A percentile compares a stretch with the other conserved stretches of the same genome.
Conservation (phyloP, 768 basidiomycete species). For the Auricularia auricula-judae region DNA sequence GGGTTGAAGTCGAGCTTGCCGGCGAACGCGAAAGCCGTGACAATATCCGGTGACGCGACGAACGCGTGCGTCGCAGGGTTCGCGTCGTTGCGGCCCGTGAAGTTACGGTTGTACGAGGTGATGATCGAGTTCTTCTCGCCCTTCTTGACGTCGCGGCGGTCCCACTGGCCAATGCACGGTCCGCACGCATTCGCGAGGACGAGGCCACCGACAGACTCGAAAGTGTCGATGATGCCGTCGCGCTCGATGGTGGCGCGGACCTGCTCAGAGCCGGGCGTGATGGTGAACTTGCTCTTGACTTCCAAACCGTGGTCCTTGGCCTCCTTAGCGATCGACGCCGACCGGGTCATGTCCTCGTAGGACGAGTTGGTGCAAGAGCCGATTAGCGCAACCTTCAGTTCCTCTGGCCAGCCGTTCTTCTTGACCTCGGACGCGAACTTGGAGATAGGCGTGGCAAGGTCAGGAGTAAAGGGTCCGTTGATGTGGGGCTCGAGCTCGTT, state of each 20-base stretch:
- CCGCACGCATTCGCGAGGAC: slow-evolving; percentile 98
- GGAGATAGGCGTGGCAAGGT: slow-evolving; percentile 96
- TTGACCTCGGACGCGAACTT: slow-evolving; percentile 86
- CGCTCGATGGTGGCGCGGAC: slow-evolving; percentile 95
- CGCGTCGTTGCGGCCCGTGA: slow-evolving; percentile 98
- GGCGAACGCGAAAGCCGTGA: slow-evolving; percentile 94
- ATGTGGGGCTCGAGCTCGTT: slow-evolving; percentile 97
- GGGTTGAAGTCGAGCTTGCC: slow-evolving; percentile 96
- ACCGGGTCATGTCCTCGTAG: slow-evolving; percentile 99
- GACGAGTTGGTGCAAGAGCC: slow-evolving; percentile 99
- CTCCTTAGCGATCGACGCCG: slow-evolving; percentile 86
- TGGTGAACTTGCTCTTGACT: slow-evolving; percentile 90
- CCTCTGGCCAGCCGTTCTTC: slow-evolving; percentile 93
- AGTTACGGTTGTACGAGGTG: slow-evolving; percentile 99
- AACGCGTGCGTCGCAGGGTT: slow-evolving; percentile 98
- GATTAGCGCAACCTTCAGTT: slow-evolving; percentile 95
- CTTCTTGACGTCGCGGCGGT: slow-evolving; percentile 92
- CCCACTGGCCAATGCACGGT: slow-evolving; percentile 99
- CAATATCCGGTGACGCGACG: slow-evolving; percentile 87
- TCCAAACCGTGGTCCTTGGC: slow-evolving; percentile 79
- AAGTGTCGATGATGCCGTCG: slow-evolving; percentile 82
- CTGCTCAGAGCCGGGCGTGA: slow-evolving; percentile 98
- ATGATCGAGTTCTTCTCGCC: slow-evolving; percentile 97
- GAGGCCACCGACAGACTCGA: slow-evolving; percentile 81
- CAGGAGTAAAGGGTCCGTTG: slow-evolving; percentile 99